Conservation (phyloP, 805 yeast species). For the Lipomyces yamanashiensis region DNA sequence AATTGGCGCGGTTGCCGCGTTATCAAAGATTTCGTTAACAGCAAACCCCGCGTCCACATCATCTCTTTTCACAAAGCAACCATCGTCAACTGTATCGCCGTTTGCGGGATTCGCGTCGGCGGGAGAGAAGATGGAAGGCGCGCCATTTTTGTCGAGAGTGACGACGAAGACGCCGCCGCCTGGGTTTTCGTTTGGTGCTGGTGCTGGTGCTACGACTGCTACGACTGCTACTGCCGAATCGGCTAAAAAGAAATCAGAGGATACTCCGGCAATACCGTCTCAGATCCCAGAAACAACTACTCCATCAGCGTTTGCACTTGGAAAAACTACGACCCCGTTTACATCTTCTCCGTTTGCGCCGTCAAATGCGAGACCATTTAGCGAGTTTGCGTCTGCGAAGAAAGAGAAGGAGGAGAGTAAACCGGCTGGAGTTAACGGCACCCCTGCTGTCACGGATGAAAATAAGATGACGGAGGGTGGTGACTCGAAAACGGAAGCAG, state of each 20-base stretch:
- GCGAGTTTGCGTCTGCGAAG: background rate
- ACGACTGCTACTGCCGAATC: too few relatives aligned
- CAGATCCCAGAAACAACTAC: background rate
- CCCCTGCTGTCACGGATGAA: background rate
- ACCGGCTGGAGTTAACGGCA: background rate
- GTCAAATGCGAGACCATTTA: too few relatives aligned
- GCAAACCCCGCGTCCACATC: background rate
- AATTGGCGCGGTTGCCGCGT: background rate
- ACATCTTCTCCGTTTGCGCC: background rate
- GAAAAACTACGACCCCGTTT: background rate
- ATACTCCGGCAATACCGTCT: background rate
- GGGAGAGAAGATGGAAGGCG: background rate
- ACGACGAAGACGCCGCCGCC: too few relatives aligned
- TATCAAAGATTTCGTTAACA: conserved; percentile 2
- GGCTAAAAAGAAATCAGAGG: too few relatives aligned
- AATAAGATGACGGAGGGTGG: background rate
- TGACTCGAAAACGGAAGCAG: conserved; percentile 3
- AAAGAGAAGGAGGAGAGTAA: background rate
- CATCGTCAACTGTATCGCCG: background rate
- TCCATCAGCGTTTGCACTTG: background rate
- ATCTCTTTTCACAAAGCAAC: background rate
- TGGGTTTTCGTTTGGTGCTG: too few relatives aligned
- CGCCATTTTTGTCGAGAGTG: background rate
- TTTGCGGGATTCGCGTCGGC: background rate
- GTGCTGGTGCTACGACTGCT: too few relatives aligned